Evolutionary conservation across 179 eudicot species (phyloP).

Genomic region (Carnegiea gigantea): DNA sequence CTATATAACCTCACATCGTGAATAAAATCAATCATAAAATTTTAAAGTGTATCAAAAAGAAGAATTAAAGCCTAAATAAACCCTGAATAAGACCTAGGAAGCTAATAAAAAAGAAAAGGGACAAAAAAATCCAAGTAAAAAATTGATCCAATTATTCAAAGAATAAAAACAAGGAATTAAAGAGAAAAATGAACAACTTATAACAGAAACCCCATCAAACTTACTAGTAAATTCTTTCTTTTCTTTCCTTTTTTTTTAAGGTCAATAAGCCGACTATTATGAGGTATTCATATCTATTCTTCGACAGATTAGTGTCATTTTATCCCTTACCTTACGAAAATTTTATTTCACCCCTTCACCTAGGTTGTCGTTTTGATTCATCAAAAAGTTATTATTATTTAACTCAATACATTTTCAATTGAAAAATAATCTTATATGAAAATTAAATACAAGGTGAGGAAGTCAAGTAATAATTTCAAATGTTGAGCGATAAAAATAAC

Average conservation of each 20-base stretch:
- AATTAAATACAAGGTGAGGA: too few species aligned
- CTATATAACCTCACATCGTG: conserved; percentile 14
- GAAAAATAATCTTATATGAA: too few species aligned
- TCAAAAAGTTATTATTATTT: too few species aligned
- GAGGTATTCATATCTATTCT: too few species aligned
- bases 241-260: not conserved
- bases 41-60: not conserved
- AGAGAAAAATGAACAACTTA: not conserved
- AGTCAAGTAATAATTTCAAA: too few species aligned
- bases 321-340: too few species aligned
- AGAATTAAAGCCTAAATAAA: conserved; percentile 15
- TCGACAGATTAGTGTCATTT: too few species aligned
- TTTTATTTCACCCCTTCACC: too few species aligned
- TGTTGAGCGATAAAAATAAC: too few species aligned
- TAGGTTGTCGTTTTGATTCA: too few species aligned
- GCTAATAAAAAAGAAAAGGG: not conserved
- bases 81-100: conserved; percentile 26
- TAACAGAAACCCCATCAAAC: not conserved
- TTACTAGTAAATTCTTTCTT: not conserved
- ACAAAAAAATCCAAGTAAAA: not conserved
- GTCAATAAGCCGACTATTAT: not conserved
- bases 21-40: conserved; percentile 18
- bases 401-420: too few species aligned
- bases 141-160: conserved; percentile 3
- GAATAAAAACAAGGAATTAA: not conserved